These are phyloP conservation scores for Taphrina flavorubra DNA, from an alignment of 1,139 yeast genomes.

Conservation along the genomic window DNA sequence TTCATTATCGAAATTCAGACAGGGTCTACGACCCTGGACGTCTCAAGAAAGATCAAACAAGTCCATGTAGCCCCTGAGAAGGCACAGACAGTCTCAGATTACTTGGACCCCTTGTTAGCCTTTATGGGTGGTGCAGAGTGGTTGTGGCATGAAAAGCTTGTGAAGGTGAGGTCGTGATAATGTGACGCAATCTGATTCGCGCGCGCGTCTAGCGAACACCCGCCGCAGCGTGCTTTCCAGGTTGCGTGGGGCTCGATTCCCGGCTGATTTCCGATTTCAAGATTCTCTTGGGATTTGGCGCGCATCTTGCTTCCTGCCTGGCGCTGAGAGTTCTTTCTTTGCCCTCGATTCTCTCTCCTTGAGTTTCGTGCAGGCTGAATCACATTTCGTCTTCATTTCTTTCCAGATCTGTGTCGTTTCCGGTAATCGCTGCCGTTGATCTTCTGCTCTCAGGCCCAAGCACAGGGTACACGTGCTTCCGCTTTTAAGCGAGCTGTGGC, in stretches of 20 bases:
- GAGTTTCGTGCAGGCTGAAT: no score
- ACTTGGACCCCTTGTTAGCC: no score
- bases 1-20: slow-evolving; percentile 10
- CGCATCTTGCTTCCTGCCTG: no score
- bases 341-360: no score
- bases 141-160: no score
- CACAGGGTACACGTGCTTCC: neutral
- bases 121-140: no score
- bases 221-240: no score
- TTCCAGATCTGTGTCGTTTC: neutral
- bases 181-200: slow-evolving; percentile 13
- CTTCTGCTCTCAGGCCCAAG: neutral
- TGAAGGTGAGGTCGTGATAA: neutral
- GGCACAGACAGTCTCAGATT: neutral
- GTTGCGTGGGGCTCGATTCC: neutral
- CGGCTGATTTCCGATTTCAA: no score
- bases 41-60: neutral
- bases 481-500: neutral
- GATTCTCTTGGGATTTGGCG: no score
- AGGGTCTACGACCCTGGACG: neutral
- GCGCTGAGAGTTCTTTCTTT: no score
- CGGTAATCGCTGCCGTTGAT: neutral
- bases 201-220: no score
- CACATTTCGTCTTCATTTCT: no score
- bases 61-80: slow-evolving; percentile 2